These are phyloP conservation scores for Penicillium sp. DNA, from an alignment of 2,329 filamentous ascomycete species.

Conservation along the genomic window DNA sequence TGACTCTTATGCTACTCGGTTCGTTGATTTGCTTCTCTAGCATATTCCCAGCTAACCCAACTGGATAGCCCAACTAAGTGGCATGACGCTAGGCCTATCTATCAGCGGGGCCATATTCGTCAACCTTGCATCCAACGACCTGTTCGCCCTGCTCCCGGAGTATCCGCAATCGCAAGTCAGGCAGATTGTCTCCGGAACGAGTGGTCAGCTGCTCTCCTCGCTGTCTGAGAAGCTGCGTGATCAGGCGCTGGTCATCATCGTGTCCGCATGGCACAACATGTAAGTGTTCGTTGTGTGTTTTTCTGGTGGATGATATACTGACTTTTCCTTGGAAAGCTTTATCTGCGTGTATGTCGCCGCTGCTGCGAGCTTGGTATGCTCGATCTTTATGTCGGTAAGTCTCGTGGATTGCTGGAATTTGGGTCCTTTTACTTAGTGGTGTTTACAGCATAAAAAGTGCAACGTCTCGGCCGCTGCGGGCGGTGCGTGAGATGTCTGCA, in stretches of 20 bases:
- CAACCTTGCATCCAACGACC: background rate
- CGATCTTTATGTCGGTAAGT: background rate
- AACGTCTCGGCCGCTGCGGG: background rate
- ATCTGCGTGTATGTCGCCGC: background rate
- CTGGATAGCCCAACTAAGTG: background rate
- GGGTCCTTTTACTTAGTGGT: background rate
- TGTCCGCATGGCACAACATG: background rate
- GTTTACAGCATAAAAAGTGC: background rate
- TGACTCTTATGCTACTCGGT: conserved; percentile 2
- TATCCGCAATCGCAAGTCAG: background rate
- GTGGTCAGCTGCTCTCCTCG: background rate
- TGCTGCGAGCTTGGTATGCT: background rate
- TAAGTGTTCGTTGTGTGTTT: background rate
- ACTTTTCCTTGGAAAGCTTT: background rate
- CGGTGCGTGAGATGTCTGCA: background rate
- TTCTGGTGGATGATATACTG: background rate
- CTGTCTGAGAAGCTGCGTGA: background rate
- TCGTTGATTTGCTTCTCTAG: background rate
- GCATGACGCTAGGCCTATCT: background rate
- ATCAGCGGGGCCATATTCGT: conserved; percentile 1
- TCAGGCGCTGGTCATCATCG: background rate
- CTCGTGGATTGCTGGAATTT: too few relatives aligned
- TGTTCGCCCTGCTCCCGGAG: background rate
- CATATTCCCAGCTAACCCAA: background rate
- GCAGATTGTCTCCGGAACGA: background rate